A percentile compares a stretch with the other conserved stretches of the same genome.
These are phyloP conservation scores for Ascobolus immersus DNA, from an alignment of 495 filamentous ascomycete genomes.

Conservation along the genomic window DNA sequence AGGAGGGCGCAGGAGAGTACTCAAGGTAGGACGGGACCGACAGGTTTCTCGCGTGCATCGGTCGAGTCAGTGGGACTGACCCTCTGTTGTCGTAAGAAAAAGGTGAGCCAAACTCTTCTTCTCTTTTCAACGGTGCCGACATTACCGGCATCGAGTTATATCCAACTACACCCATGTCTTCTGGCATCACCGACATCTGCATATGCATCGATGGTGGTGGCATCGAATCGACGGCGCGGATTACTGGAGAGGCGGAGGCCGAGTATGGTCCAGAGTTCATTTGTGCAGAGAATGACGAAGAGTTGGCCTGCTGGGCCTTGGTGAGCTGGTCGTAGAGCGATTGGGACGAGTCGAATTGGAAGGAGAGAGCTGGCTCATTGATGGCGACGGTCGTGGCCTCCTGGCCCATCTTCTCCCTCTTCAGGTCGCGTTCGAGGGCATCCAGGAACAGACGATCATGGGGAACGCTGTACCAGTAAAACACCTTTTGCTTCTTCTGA, in stretches of 20 bases:
- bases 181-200: constrained; percentile 49
- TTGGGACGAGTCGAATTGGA: constrained; percentile 97
- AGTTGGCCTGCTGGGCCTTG: constrained; percentile 94
- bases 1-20: constrained; percentile 91
- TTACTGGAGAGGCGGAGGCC: constrained; percentile 36
- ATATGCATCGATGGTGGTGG: constrained; percentile 49
- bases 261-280: constrained; percentile 39
- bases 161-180: constrained; percentile 53
- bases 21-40: constrained; percentile 96
- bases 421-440: constrained; percentile 85
- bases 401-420: constrained; percentile 97
- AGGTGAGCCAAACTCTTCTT: constrained; percentile 9
- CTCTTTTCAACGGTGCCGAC: constrained; percentile 15
- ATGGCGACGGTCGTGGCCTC: constrained; percentile 91
- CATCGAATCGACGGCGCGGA: constrained; percentile 60
- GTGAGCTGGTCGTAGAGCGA: constrained; percentile 98
- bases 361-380: constrained; percentile 86
- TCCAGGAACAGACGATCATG: constrained; percentile 95
- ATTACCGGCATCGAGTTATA: constrained; percentile 43
- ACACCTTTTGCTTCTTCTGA: constrained; percentile 99
- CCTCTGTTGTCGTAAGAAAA: constrained; percentile 13
- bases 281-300: constrained; percentile 79
- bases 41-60: constrained; percentile 63
- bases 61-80: constrained; percentile 14
- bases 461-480: constrained; percentile 98